These are phyloP conservation scores for Fusarium sacchari DNA, from an alignment of 2,329 filamentous ascomycete species.

Conservation along the genomic window DNA sequence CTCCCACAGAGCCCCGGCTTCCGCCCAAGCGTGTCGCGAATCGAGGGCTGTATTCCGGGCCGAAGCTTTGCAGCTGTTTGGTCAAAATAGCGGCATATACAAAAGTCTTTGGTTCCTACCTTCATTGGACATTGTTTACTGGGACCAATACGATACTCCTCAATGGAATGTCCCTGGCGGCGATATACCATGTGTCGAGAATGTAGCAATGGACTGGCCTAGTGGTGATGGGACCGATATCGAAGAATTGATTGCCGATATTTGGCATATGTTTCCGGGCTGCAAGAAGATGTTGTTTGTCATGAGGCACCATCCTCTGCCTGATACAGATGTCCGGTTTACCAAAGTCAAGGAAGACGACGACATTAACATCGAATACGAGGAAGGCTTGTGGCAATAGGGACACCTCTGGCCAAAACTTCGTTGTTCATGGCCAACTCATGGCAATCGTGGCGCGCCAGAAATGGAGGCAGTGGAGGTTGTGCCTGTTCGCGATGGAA, in stretches of 20 bases:
- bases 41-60: background rate
- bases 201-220: too few species aligned
- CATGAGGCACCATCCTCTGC: background rate
- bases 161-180: too few species aligned
- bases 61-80: background rate
- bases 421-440: too few species aligned
- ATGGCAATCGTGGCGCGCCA: too few species aligned
- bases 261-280: background rate
- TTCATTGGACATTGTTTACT: conserved; percentile 6
- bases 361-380: too few species aligned
- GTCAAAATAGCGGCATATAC: background rate
- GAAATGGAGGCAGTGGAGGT: background rate
- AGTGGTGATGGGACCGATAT: too few species aligned
- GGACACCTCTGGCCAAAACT: too few species aligned
- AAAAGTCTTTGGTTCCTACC: background rate
- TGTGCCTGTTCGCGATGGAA: background rate
- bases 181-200: too few species aligned
- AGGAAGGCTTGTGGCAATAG: too few species aligned
- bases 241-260: too few species aligned
- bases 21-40: background rate
- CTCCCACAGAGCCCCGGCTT: too few species aligned
- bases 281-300: background rate
- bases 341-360: background rate
- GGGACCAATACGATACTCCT: too few species aligned
- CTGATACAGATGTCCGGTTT: background rate